A percentile compares a stretch with the other conserved stretches of the same genome.
Conservation (phyloP, 2,329 filamentous ascomycete genomes). For the Neurospora sp. region DNA sequence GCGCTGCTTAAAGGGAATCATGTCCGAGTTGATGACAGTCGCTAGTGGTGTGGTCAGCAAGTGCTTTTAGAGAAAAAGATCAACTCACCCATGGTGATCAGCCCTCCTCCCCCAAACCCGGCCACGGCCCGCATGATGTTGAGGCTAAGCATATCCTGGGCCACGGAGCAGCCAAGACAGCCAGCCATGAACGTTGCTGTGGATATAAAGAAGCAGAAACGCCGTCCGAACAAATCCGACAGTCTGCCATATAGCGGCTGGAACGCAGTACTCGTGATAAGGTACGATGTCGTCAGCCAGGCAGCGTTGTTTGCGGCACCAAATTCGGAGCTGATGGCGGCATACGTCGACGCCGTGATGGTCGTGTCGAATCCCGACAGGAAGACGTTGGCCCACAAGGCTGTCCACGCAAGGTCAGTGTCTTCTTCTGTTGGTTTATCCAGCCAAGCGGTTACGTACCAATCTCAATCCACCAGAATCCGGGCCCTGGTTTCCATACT, state of each 20-base stretch:
- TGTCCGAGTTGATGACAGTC: conserved; percentile 51
- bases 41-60: conserved; percentile 21
- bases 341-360: conserved; percentile 62
- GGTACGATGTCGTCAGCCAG: conserved; percentile 63
- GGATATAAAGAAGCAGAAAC: conserved; percentile 50
- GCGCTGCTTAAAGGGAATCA: conserved; percentile 44
- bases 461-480: conserved; percentile 48
- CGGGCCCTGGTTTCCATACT: conserved; percentile 36
- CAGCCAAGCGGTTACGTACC: conserved; percentile 35
- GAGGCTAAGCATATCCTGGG: conserved; percentile 46
- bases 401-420: conserved; percentile 6
- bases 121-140: conserved; percentile 55
- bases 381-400: conserved; percentile 42
- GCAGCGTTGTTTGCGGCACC: conserved; percentile 60
- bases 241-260: conserved; percentile 61
- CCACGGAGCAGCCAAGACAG: conserved; percentile 54
- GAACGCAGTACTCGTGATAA: conserved; percentile 60
- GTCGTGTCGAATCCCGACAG: conserved; percentile 60
- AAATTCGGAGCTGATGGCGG: conserved; percentile 63
- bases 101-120: conserved; percentile 56
- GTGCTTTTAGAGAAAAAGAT: too few relatives aligned
- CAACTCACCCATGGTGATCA: conserved; percentile 54
- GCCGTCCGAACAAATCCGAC: conserved; percentile 57
- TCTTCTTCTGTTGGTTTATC: neutral
- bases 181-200: conserved; percentile 51